Percentiles rank a stretch among this genome's conserved stretches.
Conservation (phyloP, 192 early-diverging fungal genomes). For the Coemansia sp. region DNA sequence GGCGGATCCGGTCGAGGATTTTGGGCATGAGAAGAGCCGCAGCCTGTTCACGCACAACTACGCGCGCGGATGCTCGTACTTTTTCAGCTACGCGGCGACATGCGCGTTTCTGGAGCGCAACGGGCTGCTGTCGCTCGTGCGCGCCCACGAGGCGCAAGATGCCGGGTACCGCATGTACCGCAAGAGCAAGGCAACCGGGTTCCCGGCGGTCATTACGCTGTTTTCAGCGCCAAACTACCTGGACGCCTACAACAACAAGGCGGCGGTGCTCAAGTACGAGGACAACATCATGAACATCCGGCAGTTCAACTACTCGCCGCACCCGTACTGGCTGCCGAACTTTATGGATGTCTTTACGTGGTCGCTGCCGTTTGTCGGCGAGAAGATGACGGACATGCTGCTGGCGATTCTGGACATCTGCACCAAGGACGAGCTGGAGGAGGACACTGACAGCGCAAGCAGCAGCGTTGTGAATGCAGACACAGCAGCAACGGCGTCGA, state of each 20-base stretch:
- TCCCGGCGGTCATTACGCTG: slow-evolving; percentile 49
- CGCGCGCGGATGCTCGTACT: slow-evolving; percentile 67
- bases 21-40: slow-evolving; percentile 94
- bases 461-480: background rate
- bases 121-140: slow-evolving; percentile 91
- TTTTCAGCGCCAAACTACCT: slow-evolving; percentile 99
- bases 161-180: slow-evolving; percentile 80
- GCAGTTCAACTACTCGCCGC: slow-evolving; percentile 91
- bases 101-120: slow-evolving; percentile 94
- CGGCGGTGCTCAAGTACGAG: slow-evolving; percentile 97
- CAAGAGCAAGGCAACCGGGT: slow-evolving; percentile 61
- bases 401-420: slow-evolving; percentile 93
- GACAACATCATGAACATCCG: slow-evolving; percentile 90
- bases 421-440: slow-evolving; percentile 89
- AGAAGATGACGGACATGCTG: slow-evolving; percentile 98
- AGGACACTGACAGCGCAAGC: slow-evolving; percentile 55
- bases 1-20: slow-evolving; percentile 95
- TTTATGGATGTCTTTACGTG: slow-evolving; percentile 99
- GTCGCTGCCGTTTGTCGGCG: slow-evolving; percentile 97
- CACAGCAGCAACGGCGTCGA: background rate
- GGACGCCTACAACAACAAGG: slow-evolving; percentile 99
- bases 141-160: slow-evolving; percentile 86
- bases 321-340: slow-evolving; percentile 98
- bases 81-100: slow-evolving; percentile 91
- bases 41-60: slow-evolving; percentile 92